Evolutionary conservation across 2,329 filamentous ascomycete genomes (phyloP).

Genomic region (Pseudonectria foliicola): DNA sequence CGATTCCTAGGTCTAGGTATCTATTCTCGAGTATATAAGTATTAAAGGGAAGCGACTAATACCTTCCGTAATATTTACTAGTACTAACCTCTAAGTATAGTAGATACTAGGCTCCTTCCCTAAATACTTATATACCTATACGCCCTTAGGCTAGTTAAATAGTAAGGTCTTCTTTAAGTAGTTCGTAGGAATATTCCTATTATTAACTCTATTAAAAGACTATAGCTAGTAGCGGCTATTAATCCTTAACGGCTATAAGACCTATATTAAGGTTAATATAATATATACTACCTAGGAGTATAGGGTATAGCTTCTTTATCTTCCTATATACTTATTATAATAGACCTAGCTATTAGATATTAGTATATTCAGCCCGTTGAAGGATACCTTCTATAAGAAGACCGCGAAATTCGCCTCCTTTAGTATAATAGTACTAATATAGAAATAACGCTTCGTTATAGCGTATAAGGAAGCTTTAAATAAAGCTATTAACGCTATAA

Average conservation of each 20-base stretch:
- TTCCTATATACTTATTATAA: background rate
- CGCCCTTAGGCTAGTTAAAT: background rate
- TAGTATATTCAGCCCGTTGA: background rate
- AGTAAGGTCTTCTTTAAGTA: constrained; percentile 1
- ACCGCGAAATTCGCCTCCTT: background rate
- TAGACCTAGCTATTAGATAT: background rate
- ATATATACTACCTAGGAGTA: background rate
- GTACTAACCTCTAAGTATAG: background rate
- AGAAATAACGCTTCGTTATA: background rate
- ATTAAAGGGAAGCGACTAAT: too few species aligned
- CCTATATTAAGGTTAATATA: background rate
- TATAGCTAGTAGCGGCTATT: background rate
- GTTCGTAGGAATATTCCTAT: background rate
- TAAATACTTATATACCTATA: background rate
- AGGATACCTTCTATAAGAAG: background rate
- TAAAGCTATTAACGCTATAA: background rate
- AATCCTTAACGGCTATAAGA: constrained; percentile 1
- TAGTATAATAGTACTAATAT: background rate
- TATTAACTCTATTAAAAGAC: background rate
- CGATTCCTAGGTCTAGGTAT: too few species aligned
- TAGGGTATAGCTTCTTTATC: constrained; percentile 1
- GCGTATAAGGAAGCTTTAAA: background rate
- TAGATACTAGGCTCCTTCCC: background rate
- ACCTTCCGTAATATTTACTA: background rate
- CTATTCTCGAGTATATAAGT: too few species aligned